phyloP scores from a whole-genome alignment of 305 asterid species.

The Fraxinus paxiana region DNA sequence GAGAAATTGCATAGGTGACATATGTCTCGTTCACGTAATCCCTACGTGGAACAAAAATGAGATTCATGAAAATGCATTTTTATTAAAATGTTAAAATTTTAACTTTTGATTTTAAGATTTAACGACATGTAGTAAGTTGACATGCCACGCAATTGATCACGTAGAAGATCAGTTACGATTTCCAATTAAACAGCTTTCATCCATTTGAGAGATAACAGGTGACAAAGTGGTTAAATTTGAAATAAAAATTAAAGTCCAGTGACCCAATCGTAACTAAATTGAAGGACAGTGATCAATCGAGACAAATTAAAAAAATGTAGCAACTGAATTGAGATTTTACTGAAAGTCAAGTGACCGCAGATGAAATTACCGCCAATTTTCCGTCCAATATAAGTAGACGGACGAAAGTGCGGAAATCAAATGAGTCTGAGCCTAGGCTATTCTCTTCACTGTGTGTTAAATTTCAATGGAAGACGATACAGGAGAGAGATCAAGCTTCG shows the following conservation, averaged over 20 bases:
- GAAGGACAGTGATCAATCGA: background rate
- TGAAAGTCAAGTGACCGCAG: background rate
- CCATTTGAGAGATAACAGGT: background rate
- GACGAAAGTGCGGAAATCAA: background rate
- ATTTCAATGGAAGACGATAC: constrained; percentile 60
- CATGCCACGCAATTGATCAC: background rate
- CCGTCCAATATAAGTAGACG: background rate
- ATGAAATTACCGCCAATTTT: background rate
- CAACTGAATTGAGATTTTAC: background rate
- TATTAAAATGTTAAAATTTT: background rate
- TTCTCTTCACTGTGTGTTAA: background rate
- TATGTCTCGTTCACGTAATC: background rate
- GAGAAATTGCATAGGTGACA: background rate
- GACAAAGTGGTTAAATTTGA: background rate
- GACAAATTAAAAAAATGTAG: background rate
- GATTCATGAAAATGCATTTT: background rate
- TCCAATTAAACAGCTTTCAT: background rate
- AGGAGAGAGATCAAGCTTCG: constrained; percentile 79
- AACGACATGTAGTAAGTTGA: background rate
- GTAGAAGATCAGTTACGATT: background rate
- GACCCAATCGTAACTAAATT: background rate
- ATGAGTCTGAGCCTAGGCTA: background rate
- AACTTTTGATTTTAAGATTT: background rate
- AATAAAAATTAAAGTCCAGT: background rate
- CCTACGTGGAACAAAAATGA: background rate